A percentile compares a stretch with the other conserved stretches of the same genome.
These are phyloP conservation scores for Leccinum sublutescens DNA, from an alignment of 768 basidiomycete species.

Conservation along the genomic window DNA sequence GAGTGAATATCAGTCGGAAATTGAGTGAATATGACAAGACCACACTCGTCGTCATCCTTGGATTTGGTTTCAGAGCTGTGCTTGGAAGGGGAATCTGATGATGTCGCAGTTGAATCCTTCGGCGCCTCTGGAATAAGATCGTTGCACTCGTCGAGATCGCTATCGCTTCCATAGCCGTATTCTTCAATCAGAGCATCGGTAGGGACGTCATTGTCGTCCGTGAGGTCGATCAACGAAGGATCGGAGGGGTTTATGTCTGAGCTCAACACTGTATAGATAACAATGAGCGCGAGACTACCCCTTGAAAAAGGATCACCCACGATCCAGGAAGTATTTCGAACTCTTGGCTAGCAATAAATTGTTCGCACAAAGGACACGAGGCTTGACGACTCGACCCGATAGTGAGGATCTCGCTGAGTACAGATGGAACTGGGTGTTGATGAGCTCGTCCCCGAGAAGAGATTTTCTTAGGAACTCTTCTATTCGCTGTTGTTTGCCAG, in stretches of 20 bases:
- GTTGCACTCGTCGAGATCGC: conserved; percentile 33
- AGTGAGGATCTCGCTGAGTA: conserved; percentile 22
- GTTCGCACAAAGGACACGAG: conserved; percentile 29
- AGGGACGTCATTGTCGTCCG: conserved; percentile 10
- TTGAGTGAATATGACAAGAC: neutral
- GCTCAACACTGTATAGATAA: conserved; percentile 12
- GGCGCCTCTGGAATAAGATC: neutral
- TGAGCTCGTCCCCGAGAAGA: conserved; percentile 26
- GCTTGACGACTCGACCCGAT: conserved; percentile 13
- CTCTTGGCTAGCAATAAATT: conserved; percentile 24
- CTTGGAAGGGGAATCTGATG: neutral
- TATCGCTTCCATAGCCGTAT: conserved; percentile 35
- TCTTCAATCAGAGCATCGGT: conserved; percentile 12
- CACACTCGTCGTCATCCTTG: conserved; percentile 14
- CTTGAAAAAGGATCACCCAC: conserved; percentile 13
- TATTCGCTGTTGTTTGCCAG: conserved; percentile 9
- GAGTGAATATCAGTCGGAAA: neutral
- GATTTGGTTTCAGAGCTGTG: neutral
- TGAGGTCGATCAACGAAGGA: conserved; percentile 15
- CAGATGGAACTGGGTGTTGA: conserved; percentile 33
- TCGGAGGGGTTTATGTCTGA: conserved; percentile 11
- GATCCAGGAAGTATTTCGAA: conserved; percentile 29
- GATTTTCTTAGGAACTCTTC: conserved; percentile 26
- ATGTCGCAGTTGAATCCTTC: neutral
- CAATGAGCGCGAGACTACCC: neutral